A percentile compares a stretch with the other conserved stretches of the same genome.
Evolutionary conservation across 2,329 filamentous ascomycete genomes (phyloP).

Genomic region (Rosellinia necatrix): DNA sequence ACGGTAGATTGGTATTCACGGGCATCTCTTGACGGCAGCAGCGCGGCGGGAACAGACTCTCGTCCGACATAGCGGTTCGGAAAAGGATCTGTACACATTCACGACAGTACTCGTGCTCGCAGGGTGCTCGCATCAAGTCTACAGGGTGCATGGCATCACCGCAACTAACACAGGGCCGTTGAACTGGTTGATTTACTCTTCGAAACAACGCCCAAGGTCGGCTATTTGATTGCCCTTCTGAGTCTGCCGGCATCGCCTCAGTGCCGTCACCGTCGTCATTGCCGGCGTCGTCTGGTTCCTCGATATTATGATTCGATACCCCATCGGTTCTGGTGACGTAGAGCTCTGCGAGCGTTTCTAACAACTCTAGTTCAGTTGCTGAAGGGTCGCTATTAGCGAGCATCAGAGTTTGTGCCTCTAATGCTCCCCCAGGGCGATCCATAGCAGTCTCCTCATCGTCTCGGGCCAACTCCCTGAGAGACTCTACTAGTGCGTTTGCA

Average conservation of each 20-base stretch:
- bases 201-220: constrained; percentile 30
- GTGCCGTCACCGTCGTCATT: neutral
- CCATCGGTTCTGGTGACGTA: constrained; percentile 21
- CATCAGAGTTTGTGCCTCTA: neutral
- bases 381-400: neutral
- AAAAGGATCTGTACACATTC: constrained; percentile 54
- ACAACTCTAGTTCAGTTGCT: constrained; percentile 12
- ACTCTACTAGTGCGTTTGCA: constrained; percentile 19
- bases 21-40: constrained; percentile 55
- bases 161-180: constrained; percentile 29
- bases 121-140: constrained; percentile 30
- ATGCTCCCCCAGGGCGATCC: constrained; percentile 1
- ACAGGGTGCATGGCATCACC: constrained; percentile 14
- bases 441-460: constrained; percentile 22
- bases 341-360: constrained; percentile 24
- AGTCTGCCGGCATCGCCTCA: neutral
- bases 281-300: neutral
- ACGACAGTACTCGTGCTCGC: constrained; percentile 55
- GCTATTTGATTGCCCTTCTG: constrained; percentile 24
- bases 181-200: neutral
- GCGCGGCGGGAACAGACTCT: constrained; percentile 58
- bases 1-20: constrained; percentile 39
- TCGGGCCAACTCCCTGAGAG: constrained; percentile 15
- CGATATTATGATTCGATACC: too few relatives aligned
- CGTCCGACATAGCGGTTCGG: constrained; percentile 49